Evolutionary conservation across 2,329 filamentous ascomycete species (phyloP), one percentile per base, ranked within the genome.

Genomic region (Esteya vermicola): DNA sequence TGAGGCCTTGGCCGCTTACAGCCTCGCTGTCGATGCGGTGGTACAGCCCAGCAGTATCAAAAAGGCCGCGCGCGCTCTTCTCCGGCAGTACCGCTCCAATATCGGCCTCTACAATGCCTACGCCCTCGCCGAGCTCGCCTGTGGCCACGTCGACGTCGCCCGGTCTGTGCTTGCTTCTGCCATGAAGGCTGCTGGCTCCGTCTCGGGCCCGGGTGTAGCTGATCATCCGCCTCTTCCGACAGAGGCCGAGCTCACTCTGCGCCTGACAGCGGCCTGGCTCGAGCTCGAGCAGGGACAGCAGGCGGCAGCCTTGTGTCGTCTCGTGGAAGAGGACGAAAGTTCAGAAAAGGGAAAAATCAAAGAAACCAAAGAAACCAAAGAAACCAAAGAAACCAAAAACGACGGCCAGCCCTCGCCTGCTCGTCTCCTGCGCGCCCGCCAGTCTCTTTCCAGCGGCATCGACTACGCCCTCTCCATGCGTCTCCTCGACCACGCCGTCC

Each of bases 21-120:
- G 75, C 45, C 60, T 94, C 9, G 79, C 80, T 1, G 68, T 89
- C 35, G 74, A 80, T 49, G 71, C 69, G 37, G 52, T 57, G 0
- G 70, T 72, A 41, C 69, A 77, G 33, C 62, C 69, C 1, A 52
- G 56, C 1, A 63, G 59, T 2, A 72, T 76, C 21, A 79, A 73
- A 48, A 93, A 85, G 52, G 64, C 69, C 7, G 83, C 85, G 0
- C 93, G 85, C 51, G 58, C 60, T 7, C 61, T 93, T 0, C 58
- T 95, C n/a, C 89, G 82, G 52, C 67, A 67, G 36, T 71, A 74
- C 41, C 65, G 77, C 0, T 65, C 72, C 1, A 80, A 75, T 48
- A 55, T 83, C 4, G 62, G 66, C 13, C 62, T 95, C 1, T 95
- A 93, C 57, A 81, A 85, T 48, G 75, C 78, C 0, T 93, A 89